These are phyloP conservation scores for Annona squamosa DNA, from an alignment of 164 flowering plant species.

Conservation along the genomic window DNA sequence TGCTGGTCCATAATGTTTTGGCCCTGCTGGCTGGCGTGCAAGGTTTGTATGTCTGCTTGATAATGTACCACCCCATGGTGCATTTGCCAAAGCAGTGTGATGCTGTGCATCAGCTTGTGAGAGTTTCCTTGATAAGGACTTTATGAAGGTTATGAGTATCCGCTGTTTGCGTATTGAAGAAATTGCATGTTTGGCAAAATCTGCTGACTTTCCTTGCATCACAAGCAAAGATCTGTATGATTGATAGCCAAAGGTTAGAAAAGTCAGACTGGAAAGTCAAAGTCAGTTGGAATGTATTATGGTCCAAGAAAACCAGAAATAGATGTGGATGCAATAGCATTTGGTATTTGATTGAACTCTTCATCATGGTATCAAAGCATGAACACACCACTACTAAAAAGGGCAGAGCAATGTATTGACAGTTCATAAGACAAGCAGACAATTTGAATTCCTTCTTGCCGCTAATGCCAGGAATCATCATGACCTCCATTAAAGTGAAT, in stretches of 20 bases:
- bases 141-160: constrained; percentile 59
- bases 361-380: neutral
- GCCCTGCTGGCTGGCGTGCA: constrained; percentile 43
- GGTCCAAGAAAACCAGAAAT: neutral
- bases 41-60: constrained; percentile 42
- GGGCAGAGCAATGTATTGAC: no score
- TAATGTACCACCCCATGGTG: constrained; percentile 51
- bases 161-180: constrained; percentile 63
- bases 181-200: constrained; percentile 67
- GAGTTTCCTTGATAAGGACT: constrained; percentile 47
- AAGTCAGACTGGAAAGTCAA: neutral
- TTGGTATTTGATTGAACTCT: neutral
- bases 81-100: constrained; percentile 20
- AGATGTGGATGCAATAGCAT: neutral
- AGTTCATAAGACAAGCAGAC: no score
- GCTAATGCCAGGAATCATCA: no score
- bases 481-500: no score
- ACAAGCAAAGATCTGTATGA: constrained; percentile 57
- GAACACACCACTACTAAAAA: neutral
- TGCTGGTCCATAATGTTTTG: constrained; percentile 44
- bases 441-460: no score
- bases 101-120: constrained; percentile 27
- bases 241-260: constrained; percentile 4
- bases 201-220: constrained; percentile 75
- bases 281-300: neutral